Evolutionary conservation across 2,329 filamentous ascomycete species (phyloP).

Genomic region (Zymoseptoria passerinii): DNA sequence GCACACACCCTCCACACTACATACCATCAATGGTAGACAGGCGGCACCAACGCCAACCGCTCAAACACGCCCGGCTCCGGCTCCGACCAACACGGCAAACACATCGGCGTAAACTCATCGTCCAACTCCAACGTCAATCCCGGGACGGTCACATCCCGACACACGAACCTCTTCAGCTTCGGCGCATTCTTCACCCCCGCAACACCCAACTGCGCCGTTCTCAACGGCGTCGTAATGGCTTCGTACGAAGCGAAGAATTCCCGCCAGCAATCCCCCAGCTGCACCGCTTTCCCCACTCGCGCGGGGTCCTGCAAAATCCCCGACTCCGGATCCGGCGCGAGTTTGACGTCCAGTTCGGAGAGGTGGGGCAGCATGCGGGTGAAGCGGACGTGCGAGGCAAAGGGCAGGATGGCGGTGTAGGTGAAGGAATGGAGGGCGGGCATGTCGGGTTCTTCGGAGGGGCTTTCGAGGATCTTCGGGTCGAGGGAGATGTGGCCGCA

Average conservation of each 20-base stretch:
- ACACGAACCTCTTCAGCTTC: constrained; percentile 20
- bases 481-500: not conserved
- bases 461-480: not conserved
- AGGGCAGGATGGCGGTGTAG: constrained; percentile 31
- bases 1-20: not conserved
- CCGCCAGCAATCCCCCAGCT: constrained; percentile 34
- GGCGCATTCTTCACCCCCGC: constrained; percentile 3
- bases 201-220: not conserved
- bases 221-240: constrained; percentile 6
- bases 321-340: constrained; percentile 36
- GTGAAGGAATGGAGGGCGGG: constrained; percentile 20
- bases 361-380: constrained; percentile 18
- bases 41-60: constrained; percentile 4
- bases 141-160: constrained; percentile 17
- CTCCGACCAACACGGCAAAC: constrained; percentile 25
- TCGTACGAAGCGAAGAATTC: constrained; percentile 24
- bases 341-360: constrained; percentile 31
- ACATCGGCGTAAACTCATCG: constrained; percentile 19
- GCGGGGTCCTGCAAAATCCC: constrained; percentile 31
- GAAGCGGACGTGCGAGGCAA: constrained; percentile 22
- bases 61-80: constrained; percentile 18
- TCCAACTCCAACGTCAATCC: constrained; percentile 21
- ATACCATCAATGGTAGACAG: not conserved
- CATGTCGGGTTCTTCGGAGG: not conserved
- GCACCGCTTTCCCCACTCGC: constrained; percentile 33